Evolutionary conservation across 257 asterid species (phyloP).

Genomic region (Plantago major): DNA sequence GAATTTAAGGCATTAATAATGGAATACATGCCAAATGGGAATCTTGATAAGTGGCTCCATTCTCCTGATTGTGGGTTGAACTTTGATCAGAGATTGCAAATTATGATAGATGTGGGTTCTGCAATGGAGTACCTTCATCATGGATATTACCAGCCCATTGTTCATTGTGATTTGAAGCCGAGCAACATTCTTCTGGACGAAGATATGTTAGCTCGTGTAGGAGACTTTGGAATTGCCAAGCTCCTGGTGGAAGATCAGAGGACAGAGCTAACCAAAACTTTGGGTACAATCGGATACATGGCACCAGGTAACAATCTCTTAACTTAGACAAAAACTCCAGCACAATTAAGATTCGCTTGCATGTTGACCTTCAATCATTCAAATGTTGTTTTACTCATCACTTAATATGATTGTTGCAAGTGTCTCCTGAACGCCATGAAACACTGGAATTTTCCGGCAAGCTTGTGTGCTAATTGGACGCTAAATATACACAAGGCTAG

Average conservation of each 20-base stretch:
- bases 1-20: conserved; percentile 7
- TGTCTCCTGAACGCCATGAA: too few relatives aligned
- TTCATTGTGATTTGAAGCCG: not conserved
- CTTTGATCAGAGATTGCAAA: not conserved
- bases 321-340: too few relatives aligned
- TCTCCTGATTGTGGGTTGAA: not conserved
- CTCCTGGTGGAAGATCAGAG: not conserved
- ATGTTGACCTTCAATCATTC: too few relatives aligned
- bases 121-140: conserved; percentile 6
- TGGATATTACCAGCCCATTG: not conserved
- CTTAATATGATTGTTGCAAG: too few relatives aligned
- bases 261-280: not conserved
- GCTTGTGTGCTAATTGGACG: too few relatives aligned
- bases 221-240: conserved; percentile 7
- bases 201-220: conserved; percentile 1
- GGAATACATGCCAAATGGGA: conserved; percentile 6
- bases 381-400: too few relatives aligned
- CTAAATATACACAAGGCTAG: too few relatives aligned
- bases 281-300: not conserved
- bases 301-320: conserved; percentile 8
- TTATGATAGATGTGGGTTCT: conserved; percentile 10
- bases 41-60: conserved; percentile 1
- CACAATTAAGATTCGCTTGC: too few relatives aligned
- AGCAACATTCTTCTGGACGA: conserved; percentile 6
- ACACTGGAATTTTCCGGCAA: too few relatives aligned